Conservation (phyloP, 805 yeast species). For the Cyberlindnera nakhonratchasimensis region DNA sequence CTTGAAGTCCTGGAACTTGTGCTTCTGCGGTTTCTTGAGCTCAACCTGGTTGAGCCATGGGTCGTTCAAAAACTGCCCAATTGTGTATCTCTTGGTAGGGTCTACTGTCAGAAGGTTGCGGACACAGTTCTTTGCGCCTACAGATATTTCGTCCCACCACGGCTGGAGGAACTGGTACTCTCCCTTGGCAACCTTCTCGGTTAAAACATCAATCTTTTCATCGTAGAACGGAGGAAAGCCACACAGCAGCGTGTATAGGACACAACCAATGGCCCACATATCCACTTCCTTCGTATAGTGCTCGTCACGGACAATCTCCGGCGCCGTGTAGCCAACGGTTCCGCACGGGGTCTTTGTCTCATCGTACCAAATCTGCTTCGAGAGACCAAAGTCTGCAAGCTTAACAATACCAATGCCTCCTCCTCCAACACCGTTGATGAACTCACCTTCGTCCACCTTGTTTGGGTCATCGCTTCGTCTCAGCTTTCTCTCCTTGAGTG, state of each 20-base stretch:
- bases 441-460: conserved; percentile 86
- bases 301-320: conserved; percentile 94
- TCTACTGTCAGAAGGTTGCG: conserved; percentile 63
- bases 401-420: conserved; percentile 90
- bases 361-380: conserved; percentile 75
- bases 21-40: conserved; percentile 25
- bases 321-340: conserved; percentile 97
- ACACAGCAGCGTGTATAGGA: conserved; percentile 85
- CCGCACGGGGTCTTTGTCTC: conserved; percentile 98
- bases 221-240: conserved; percentile 88
- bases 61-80: conserved; percentile 63
- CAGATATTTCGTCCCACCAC: conserved; percentile 85
- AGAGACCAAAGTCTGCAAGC: conserved; percentile 92
- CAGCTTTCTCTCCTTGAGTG: conserved; percentile 26
- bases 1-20: conserved; percentile 20
- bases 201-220: conserved; percentile 57
- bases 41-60: conserved; percentile 54
- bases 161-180: conserved; percentile 73
- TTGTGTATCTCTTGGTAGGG: conserved; percentile 63
- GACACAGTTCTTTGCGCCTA: conserved; percentile 68
- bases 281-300: conserved; percentile 91
- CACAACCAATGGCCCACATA: conserved; percentile 99
- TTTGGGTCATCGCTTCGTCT: conserved; percentile 63
- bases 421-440: conserved; percentile 77
- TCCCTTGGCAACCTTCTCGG: conserved; percentile 67